A percentile compares a stretch with the other conserved stretches of the same genome.
Evolutionary conservation across 495 filamentous ascomycete species (phyloP).

Genomic region (Bathelium albidoporum): DNA sequence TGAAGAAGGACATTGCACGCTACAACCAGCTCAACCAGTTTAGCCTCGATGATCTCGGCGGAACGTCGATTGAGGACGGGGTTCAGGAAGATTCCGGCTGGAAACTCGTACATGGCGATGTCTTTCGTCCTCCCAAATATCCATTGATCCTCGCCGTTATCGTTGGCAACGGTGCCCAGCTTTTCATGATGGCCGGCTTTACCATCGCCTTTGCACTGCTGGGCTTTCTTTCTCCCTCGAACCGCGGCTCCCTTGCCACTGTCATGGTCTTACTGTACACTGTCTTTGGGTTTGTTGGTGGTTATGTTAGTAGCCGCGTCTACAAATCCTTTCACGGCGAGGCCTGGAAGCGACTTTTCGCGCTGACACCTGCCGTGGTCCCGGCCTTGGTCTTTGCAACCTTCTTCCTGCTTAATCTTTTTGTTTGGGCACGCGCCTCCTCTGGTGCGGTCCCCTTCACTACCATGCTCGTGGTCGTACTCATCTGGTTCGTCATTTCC

Average conservation of each 20-base stretch:
- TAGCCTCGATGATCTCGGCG: constrained; percentile 73
- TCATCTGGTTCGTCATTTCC: constrained; percentile 94
- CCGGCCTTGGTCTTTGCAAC: constrained; percentile 75
- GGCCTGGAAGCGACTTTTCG: constrained; percentile 86
- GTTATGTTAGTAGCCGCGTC: constrained; percentile 75
- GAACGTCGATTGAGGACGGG: constrained; percentile 72
- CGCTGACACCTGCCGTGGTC: constrained; percentile 73
- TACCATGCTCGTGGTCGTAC: constrained; percentile 86
- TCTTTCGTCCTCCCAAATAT: constrained; percentile 78
- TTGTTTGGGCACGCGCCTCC: constrained; percentile 83
- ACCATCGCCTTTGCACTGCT: constrained; percentile 89
- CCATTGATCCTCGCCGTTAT: constrained; percentile 78
- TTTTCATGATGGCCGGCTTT: constrained; percentile 94
- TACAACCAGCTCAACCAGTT: constrained; percentile 89
- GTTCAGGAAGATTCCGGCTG: constrained; percentile 96
- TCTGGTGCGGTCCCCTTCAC: constrained; percentile 92
- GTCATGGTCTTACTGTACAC: constrained; percentile 90
- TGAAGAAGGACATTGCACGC: constrained; percentile 87
- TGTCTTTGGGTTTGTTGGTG: constrained; percentile 82
- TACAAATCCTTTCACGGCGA: constrained; percentile 93
- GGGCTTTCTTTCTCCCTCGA: constrained; percentile 88
- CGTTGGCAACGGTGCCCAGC: constrained; percentile 85
- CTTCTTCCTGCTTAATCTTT: constrained; percentile 93
- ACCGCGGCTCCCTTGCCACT: constrained; percentile 83
- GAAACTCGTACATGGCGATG: constrained; percentile 97